Percentiles rank a stretch among this genome's conserved stretches.
Conservation (phyloP, 2,329 filamentous ascomycete genomes). For the Mariannaea elegans region DNA sequence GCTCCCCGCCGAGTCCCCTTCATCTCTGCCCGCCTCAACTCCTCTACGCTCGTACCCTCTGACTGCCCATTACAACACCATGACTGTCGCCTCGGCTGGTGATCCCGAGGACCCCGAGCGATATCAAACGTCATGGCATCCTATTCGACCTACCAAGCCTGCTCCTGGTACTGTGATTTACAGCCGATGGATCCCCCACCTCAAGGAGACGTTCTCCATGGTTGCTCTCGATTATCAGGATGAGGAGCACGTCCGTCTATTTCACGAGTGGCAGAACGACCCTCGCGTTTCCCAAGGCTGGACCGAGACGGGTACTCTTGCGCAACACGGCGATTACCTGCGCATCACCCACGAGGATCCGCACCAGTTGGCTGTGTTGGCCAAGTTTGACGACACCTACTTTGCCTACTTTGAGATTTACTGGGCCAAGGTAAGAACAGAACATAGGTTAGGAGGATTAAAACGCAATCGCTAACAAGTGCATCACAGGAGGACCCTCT, state of each 20-base stretch:
- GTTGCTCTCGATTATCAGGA: constrained; percentile 75
- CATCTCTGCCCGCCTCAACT: constrained; percentile 45
- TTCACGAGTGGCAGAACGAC: constrained; percentile 86
- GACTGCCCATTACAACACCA: constrained; percentile 58
- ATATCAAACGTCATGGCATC: constrained; percentile 70
- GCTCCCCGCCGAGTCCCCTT: constrained; percentile 58
- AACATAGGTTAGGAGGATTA: too few relatives aligned
- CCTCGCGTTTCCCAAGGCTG: constrained; percentile 82
- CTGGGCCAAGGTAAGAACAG: constrained; percentile 70
- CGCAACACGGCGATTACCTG: constrained; percentile 78
- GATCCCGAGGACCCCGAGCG: constrained; percentile 52
- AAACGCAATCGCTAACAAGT: constrained; percentile 8
- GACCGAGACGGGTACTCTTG: constrained; percentile 80
- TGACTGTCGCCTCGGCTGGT: constrained; percentile 49
- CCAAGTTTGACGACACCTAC: constrained; percentile 72
- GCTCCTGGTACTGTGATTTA: constrained; percentile 75
- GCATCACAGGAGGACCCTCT: constrained; percentile 60
- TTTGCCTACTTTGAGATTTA: constrained; percentile 87
- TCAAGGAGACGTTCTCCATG: constrained; percentile 81
- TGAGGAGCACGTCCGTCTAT: constrained; percentile 71
- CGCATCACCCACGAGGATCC: constrained; percentile 74
- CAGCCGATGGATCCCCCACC: constrained; percentile 80
- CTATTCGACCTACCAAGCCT: constrained; percentile 76
- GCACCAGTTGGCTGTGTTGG: constrained; percentile 75
- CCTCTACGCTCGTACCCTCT: constrained; percentile 58